phyloP scores from a whole-genome alignment of 805 yeast species.

The Ogataea siamensis region DNA sequence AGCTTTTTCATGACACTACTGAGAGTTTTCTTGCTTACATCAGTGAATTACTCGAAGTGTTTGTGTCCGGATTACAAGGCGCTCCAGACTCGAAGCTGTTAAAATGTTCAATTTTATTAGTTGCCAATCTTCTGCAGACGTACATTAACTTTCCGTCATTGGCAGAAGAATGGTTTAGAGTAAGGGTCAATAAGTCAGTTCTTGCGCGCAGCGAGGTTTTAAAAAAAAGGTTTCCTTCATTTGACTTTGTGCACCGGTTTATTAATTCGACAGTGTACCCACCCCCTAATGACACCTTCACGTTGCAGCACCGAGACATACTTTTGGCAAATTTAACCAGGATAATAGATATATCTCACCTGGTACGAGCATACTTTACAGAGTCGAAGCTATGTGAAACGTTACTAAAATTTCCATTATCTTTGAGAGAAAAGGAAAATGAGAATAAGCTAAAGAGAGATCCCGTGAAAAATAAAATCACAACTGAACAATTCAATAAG shows the following conservation, averaged over 20 bases:
- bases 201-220: conserved; percentile 5
- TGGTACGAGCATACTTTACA: conserved; percentile 11
- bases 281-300: conserved; percentile 7
- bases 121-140: conserved; percentile 11
- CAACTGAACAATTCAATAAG: conserved; percentile 15
- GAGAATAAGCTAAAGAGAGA: conserved; percentile 16
- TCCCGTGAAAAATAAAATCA: conserved; percentile 14
- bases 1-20: conserved; percentile 17
- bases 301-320: conserved; percentile 11
- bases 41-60: conserved; percentile 11
- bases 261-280: conserved; percentile 8
- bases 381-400: conserved; percentile 16
- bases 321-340: conserved; percentile 12
- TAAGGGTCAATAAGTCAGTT: conserved; percentile 9
- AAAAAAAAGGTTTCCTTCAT: conserved; percentile 18
- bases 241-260: conserved; percentile 18
- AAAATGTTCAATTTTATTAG: conserved; percentile 16
- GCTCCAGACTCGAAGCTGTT: conserved; percentile 15
- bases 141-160: conserved; percentile 16
- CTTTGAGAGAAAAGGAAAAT: conserved; percentile 11
- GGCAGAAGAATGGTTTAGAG: conserved; percentile 21
- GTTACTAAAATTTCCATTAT: conserved; percentile 17
- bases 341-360: conserved; percentile 11
- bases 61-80: conserved; percentile 12
- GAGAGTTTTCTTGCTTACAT: conserved; percentile 8